Conservation (phyloP, 2,329 filamentous ascomycete genomes). For the Amauroascus verrucosus region DNA sequence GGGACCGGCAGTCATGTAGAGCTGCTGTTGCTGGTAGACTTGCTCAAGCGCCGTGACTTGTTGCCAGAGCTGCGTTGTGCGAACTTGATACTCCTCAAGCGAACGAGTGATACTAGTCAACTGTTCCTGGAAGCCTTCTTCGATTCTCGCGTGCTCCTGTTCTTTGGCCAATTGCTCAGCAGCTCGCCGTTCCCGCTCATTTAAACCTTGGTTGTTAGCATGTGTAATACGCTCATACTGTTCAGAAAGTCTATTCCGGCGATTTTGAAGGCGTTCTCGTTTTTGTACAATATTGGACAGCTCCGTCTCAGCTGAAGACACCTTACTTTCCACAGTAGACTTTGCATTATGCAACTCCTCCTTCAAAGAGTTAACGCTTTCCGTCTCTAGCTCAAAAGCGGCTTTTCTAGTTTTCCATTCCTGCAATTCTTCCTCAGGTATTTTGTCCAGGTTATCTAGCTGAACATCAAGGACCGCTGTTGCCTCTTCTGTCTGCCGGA, state of each 20-base stretch:
- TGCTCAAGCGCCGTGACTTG: conserved; percentile 36
- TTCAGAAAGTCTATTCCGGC: conserved; percentile 49
- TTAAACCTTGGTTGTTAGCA: conserved; percentile 48
- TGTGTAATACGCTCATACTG: conserved; percentile 51
- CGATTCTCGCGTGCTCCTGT: conserved; percentile 37
- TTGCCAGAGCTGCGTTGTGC: conserved; percentile 36
- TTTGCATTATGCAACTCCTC: conserved; percentile 43
- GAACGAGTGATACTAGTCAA: conserved; percentile 33
- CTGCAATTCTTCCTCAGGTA: conserved; percentile 47
- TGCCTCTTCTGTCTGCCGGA: conserved; percentile 53
- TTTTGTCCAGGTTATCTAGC: conserved; percentile 45
- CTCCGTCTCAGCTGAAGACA: conserved; percentile 45
- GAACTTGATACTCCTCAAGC: conserved; percentile 36
- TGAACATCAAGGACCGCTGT: conserved; percentile 45
- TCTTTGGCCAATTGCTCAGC: conserved; percentile 39
- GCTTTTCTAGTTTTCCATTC: conserved; percentile 45
- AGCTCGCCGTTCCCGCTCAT: conserved; percentile 43
- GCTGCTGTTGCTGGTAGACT: conserved; percentile 34
- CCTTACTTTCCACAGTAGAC: conserved; percentile 42
- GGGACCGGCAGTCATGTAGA: conserved; percentile 35
- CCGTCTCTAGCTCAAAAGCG: conserved; percentile 45
- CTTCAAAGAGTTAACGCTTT: conserved; percentile 42
- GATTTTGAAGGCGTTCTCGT: conserved; percentile 49
- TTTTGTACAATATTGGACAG: conserved; percentile 44
- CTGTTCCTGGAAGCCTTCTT: conserved; percentile 36